Base-by-base conservation (phyloP, 2,329 filamentous ascomycete species). In the Exophiala dermatitidis region DNA sequence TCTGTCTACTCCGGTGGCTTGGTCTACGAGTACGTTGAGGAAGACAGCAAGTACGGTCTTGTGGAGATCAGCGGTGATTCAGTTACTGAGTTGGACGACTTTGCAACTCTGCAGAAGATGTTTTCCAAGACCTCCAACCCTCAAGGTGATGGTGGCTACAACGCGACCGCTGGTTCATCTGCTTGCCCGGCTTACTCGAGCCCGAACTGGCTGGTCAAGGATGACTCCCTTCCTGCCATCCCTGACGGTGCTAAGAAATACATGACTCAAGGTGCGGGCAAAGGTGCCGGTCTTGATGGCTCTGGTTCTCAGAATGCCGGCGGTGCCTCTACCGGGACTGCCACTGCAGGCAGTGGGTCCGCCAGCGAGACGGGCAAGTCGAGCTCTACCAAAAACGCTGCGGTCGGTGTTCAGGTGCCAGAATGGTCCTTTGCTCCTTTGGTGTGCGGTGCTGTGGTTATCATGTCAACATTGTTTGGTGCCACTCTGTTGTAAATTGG, bases 1-100 rank as follows among this genome's bases (percentile, higher is more conserved):
- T 63, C 71, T 12, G 90, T 96, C 65, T 97, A 95, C 80, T 96
- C 90, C 38, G 93, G 93, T 65, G 93, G 93, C 69, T 81, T 98
- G 37, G 87, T 96, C 70, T 98, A 96, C 74, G 90, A 97, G 73
- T 98, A 95, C 77, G 84, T 86, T 6, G 74, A 86, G 66, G 89
- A 94, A 71, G 77, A 78, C 57, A 88, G 84, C 73, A 77, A 84
- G 43, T 97, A 83, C 71, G 91, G 90, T 60, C 84, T 95, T 54
- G 89, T 90, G 67, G 72, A 80, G 53, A 75, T 93, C 65, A 66
- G 70, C 44, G 79, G 77, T 59, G 64, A 70, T 67, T 71, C 70
- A 30, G 78, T 86, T 54, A 73, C 72, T 32, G 79, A 85, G 60
- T 72, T 77, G 33, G 58, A 70, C 38, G 87, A 91, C 65, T 95